Percentiles rank a stretch among this genome's conserved stretches.
phyloP scores from a whole-genome alignment of 768 basidiomycete species.

The Termitomyces sp. region DNA sequence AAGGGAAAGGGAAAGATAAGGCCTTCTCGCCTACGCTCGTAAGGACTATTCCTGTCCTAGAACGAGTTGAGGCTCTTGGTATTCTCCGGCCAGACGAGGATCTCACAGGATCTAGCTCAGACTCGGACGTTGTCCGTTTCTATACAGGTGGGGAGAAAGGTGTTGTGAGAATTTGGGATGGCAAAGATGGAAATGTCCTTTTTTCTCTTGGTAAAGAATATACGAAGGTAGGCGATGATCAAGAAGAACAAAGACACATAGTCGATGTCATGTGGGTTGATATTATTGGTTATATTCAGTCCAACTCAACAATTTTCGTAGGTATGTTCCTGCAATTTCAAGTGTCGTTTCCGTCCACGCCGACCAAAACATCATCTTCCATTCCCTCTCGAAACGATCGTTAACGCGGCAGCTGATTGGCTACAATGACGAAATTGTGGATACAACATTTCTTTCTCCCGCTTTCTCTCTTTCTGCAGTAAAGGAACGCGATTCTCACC shows the following conservation, averaged over 20 bases:
- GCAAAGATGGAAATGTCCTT: slow-evolving; percentile 53
- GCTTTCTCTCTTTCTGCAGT: slow-evolving; percentile 15
- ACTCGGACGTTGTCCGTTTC: slow-evolving; percentile 47
- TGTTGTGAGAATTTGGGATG: slow-evolving; percentile 81
- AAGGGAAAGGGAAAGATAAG: slow-evolving; percentile 44
- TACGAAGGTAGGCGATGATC: slow-evolving; percentile 38
- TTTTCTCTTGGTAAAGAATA: slow-evolving; percentile 52
- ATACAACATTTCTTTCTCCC: slow-evolving; percentile 69
- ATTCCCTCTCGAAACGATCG: slow-evolving; percentile 64
- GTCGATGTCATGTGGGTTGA: slow-evolving; percentile 70
- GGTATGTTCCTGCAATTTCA: slow-evolving; percentile 62
- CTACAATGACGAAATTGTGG: slow-evolving; percentile 98
- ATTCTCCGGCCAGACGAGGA: slow-evolving; percentile 51
- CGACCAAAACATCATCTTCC: slow-evolving; percentile 95
- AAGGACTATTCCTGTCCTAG: slow-evolving; percentile 79
- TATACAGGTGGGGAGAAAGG: slow-evolving; percentile 95
- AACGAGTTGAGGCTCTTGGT: slow-evolving; percentile 85
- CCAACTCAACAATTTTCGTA: slow-evolving; percentile 24
- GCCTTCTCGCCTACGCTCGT: slow-evolving; percentile 52
- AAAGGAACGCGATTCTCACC: slow-evolving; percentile 51
- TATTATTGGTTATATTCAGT: not conserved
- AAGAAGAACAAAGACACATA: slow-evolving; percentile 84
- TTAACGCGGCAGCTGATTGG: slow-evolving; percentile 84
- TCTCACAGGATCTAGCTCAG: slow-evolving; percentile 36
- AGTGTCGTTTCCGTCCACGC: slow-evolving; percentile 82